These are phyloP conservation scores for Cubamyces lactineus DNA, from an alignment of 768 basidiomycete genomes.

Conservation along the genomic window DNA sequence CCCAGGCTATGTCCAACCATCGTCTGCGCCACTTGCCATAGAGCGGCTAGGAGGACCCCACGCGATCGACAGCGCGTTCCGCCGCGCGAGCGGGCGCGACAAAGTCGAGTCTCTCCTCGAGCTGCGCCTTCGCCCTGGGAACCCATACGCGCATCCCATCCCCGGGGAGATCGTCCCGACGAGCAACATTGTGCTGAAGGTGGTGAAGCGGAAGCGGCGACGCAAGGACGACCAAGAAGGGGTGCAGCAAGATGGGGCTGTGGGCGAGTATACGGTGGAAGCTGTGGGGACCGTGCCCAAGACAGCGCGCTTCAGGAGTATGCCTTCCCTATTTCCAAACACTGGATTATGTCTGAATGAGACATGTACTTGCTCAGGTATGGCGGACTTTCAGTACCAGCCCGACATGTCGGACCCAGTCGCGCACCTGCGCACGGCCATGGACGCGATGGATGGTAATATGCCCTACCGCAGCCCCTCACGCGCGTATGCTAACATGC, in stretches of 20 bases:
- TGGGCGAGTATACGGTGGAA: conserved; percentile 76
- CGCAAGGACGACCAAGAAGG: conserved; percentile 28
- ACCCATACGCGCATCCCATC: conserved; percentile 83
- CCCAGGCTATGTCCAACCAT: conserved; percentile 76
- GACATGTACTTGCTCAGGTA: conserved; percentile 51
- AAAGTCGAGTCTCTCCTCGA: conserved; percentile 72
- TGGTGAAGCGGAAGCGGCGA: conserved; percentile 74
- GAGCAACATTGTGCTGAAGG: conserved; percentile 82
- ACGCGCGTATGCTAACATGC: background rate
- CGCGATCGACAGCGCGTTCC: conserved; percentile 77
- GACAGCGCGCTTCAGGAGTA: conserved; percentile 90
- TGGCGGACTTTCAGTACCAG: conserved; percentile 93
- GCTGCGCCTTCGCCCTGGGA: conserved; percentile 70
- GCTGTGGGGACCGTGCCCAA: conserved; percentile 77
- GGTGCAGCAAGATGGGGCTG: conserved; percentile 34
- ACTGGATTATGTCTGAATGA: too few relatives aligned
- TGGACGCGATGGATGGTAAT: conserved; percentile 83
- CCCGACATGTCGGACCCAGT: conserved; percentile 75
- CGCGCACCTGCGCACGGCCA: conserved; percentile 65
- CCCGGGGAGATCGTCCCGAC: conserved; percentile 78
- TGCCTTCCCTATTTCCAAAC: too few relatives aligned
- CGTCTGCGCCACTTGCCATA: conserved; percentile 65
- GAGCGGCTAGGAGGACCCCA: conserved; percentile 69
- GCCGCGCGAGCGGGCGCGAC: conserved; percentile 52
- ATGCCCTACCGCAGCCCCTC: too few relatives aligned